Base-by-base conservation (phyloP, 768 basidiomycete genomes). In the Boletus tomentosulus region DNA sequence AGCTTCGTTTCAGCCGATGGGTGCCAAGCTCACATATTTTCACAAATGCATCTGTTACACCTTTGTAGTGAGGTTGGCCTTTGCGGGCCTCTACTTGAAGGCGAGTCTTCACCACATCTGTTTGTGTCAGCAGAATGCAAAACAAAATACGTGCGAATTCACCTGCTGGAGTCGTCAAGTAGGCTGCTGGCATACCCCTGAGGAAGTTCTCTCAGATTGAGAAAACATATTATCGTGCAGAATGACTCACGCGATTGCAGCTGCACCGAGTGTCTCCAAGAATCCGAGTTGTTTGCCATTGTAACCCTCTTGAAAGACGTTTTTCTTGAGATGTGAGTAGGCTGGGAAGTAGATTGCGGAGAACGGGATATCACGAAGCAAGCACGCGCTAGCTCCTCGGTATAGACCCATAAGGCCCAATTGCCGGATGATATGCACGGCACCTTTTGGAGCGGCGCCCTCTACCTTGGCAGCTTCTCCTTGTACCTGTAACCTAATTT, bases 171-270 rank as follows among this genome's bases (percentile, higher is more conserved):
- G 92, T 95, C 31, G 92, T 92, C 58, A 96, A 74, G 72, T 94
- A 95, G 37, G 94, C 93, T 42, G 95, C 94, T 51, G 96, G 96
- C 94, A 98, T 98, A 57, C 97, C 97, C 61, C 95, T 96, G 60
- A 67, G 22, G 25, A 61, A 58, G 53, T 52, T 56, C 57, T 56
- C 60, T 71, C 61, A 74, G 68, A 62, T 68, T 51, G 56, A 58
- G 37, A 46, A 30, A 43, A 24, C 49, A 56, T 58, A 56, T 60
- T 51, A 56, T 59, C 45, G 10, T 50, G 34, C 52, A 57, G 56
- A 42, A 33, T 25, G 41, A 81, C 88, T 66, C 70, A 93, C 90
- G 83, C 91, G 34, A 89, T 80, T 3, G 82, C 91, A 43, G 93
- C 93, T 46, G 92, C 78, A 53, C 78, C 72, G 38, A 99, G 77